Evolutionary conservation across 257 asterid species (phyloP).

Genomic region (Hygrophila difformis): DNA sequence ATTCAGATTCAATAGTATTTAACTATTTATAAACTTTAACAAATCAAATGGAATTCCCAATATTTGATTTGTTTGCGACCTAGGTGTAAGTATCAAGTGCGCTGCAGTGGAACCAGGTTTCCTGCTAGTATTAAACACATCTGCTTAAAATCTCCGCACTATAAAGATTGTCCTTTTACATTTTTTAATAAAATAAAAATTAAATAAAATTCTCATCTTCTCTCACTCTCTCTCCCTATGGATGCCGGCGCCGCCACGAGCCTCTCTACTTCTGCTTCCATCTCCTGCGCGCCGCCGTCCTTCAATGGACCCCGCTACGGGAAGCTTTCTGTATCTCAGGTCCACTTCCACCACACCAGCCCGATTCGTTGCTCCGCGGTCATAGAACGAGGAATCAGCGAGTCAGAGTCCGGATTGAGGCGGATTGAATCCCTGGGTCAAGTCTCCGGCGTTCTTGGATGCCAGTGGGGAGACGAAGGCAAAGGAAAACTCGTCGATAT

Average conservation of each 20-base stretch:
- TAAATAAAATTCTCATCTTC: too few relatives aligned
- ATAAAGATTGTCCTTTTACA: too few relatives aligned
- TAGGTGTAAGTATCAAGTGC: too few relatives aligned
- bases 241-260: neutral
- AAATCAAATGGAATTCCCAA: too few relatives aligned
- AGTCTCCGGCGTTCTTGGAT: conserved; percentile 90
- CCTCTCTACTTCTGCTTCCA: neutral
- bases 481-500: conserved; percentile 94
- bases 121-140: too few relatives aligned
- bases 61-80: too few relatives aligned
- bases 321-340: conserved; percentile 11
- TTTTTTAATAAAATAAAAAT: too few relatives aligned
- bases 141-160: too few relatives aligned
- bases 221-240: too few relatives aligned
- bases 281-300: neutral
- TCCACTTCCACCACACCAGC: neutral
- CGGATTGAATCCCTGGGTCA: conserved; percentile 79
- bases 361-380: neutral
- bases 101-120: too few relatives aligned
- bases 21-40: too few relatives aligned
- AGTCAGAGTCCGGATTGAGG: conserved; percentile 20
- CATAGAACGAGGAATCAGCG: neutral
- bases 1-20: too few relatives aligned
- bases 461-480: conserved; percentile 99
- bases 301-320: neutral